Conservation (phyloP, 257 asterid genomes). For the Nemophila menziesii region DNA sequence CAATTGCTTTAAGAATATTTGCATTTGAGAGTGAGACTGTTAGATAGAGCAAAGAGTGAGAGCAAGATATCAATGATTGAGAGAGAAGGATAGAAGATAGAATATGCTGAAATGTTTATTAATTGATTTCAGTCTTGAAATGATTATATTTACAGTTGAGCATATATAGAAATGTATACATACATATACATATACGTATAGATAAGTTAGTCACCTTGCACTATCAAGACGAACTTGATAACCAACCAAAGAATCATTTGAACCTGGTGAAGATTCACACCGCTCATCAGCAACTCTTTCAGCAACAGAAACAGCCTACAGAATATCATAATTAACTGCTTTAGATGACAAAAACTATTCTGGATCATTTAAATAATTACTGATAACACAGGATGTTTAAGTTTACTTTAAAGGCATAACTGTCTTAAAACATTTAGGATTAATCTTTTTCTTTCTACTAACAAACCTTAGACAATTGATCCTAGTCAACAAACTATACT, state of each 20-base stretch:
- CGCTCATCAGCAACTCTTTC: conserved; percentile 98
- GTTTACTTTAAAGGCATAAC: not conserved
- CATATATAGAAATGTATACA: no score
- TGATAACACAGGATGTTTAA: not conserved
- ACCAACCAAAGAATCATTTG: conserved; percentile 81
- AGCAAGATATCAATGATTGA: no score
- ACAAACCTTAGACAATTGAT: no score
- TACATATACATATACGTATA: no score
- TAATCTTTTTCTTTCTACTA: no score
- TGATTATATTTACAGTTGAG: no score
- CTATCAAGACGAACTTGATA: conserved; percentile 97
- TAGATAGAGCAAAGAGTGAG: no score
- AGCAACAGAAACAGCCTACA: conserved; percentile 88
- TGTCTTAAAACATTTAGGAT: not conserved
- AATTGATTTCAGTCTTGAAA: no score
- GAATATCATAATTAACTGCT: conserved; percentile 9
- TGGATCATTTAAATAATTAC: not conserved
- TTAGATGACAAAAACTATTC: not conserved
- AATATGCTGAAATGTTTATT: no score
- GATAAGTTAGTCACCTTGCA: conserved; percentile 85
- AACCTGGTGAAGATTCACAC: conserved; percentile 87
- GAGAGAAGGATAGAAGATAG: no score
- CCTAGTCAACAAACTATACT: not conserved
- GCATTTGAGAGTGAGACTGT: no score
- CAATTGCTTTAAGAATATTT: no score